Base-by-base conservation (phyloP, 1,284 basidiomycete genomes). In the Pisolithus thermaeus region DNA sequence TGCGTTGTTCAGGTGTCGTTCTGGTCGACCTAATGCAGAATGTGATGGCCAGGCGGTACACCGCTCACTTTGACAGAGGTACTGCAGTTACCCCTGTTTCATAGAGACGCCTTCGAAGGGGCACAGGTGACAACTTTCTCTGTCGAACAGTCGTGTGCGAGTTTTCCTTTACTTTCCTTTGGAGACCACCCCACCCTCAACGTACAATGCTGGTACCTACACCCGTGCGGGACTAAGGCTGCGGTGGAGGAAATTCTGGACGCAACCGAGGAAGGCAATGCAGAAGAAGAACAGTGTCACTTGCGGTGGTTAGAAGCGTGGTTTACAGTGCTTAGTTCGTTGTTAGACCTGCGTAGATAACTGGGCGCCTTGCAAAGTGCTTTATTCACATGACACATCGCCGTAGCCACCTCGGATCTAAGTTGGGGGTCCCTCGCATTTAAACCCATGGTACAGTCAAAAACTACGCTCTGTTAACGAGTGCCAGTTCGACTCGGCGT, bases 151-250 rank as follows among this genome's bases (percentile, higher is more conserved):
- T 72, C 75, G 1, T 67, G 64, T 8, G 74, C 80, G 0, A 65
- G 78, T 2, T 86, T 90, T 60, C 87, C 90, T 16, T 66, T 92
- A 28, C 68, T 93, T 12, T 89, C 89, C 4, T 87, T 90, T 59
- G 88, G 87, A 16, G 90, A 93, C 52, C 90, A 92, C 61, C 90
- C 89, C 0, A 80, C 76, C 3, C 71, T 86, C 18, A 83, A 81
- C 16, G 80, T 72, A 7, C 83, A 84, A 11, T 83, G 79, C 51
- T 93, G 89, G 89, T 90, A 84, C 63, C 70, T 93, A 39, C 90
- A 93, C 62, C 90, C 90, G 7, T 93, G 90, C 63, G 83, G 88
- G 64, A 88, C 85, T 3, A 74, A 75, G 6, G 66, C 67, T 27
- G 79, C 82, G 1, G 77, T 92, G 4, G 68, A 71, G 23, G 90